Evolutionary conservation across 1,284 basidiomycete genomes (phyloP), one percentile per base, ranked within the genome.

Genomic region (Schizophyllum commune): DNA sequence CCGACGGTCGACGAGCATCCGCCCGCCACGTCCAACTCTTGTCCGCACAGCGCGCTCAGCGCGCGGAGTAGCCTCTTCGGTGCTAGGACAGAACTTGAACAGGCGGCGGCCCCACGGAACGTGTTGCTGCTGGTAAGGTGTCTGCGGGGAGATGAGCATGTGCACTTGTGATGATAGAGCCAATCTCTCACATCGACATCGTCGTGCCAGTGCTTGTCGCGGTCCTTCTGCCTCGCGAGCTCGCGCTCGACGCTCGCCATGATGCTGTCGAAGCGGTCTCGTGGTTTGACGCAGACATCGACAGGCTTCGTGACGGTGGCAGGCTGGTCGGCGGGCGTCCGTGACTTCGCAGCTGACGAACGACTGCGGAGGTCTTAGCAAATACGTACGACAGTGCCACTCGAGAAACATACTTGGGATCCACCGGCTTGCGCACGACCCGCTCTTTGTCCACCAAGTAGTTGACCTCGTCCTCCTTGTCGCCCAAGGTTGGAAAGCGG

Each of bases 171-270:
- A 61, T 56, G 6, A n/a, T 32, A 21, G 2, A 5, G 39, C 55
- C 27, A 62, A 2, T 52, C 21, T 74, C 81, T 72, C 68, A 91
- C 87, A 74, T 95, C 92, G 64, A 92, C 82, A 59, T 81, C 80
- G 69, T 96, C 94, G 68, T 96, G 94, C 89, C 93, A 96, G 54
- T 85, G 82, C 60, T 87, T 81, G 68, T 96, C 91, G 60, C 81
- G 78, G 64, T 91, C 91, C 71, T 88, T 90, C 70, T 86, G 85
- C 56, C 79, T 78, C 5, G 78, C 76, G 64, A 94, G 71, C 57
- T 86, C 81, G 17, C 82, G 77, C 63, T 96, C 92, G 68, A 94
- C 82, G 58, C 83, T 79, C 51, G 82, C 79, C 54, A 81, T 80
- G 62, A 94, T 85, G 4, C 79, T 74, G 6, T 78, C 77, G 54